Percentiles rank a stretch among this genome's conserved stretches.
These are phyloP conservation scores for Camellia japonica DNA, from an alignment of 148 eudicot species.

Conservation along the genomic window DNA sequence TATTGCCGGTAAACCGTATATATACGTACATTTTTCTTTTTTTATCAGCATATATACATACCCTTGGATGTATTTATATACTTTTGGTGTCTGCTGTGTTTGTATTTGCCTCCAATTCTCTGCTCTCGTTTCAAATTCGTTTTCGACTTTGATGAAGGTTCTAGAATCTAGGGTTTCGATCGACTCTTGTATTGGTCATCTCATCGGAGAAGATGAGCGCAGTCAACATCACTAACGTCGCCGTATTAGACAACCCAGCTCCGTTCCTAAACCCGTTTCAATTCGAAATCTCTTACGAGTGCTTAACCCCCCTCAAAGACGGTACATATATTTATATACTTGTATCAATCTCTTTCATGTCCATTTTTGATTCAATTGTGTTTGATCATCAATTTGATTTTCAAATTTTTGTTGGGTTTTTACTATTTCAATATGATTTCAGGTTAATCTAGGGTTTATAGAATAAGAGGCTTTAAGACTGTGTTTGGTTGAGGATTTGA, in stretches of 20 bases:
- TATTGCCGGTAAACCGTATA: neutral
- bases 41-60: neutral
- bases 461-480: neutral
- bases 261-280: constrained; percentile 41
- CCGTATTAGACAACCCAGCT: constrained; percentile 46
- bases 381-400: constrained; percentile 9
- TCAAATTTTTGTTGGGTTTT: neutral
- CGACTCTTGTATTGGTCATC: neutral
- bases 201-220: constrained; percentile 35
- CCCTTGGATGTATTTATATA: neutral
- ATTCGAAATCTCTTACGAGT: constrained; percentile 50
- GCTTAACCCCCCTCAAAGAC: constrained; percentile 41
- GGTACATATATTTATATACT: constrained; percentile 19
- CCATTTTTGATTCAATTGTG: neutral
- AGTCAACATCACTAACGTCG: constrained; percentile 45
- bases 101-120: neutral
- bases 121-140: neutral
- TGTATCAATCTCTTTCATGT: neutral
- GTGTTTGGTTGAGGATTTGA: no score
- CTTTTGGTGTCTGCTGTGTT: neutral
- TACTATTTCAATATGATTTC: neutral
- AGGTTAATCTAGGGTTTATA: neutral
- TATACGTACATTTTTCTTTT: no score
- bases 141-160: neutral
- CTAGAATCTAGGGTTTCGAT: neutral